Evolutionary conservation across 2,329 filamentous ascomycete genomes (phyloP).

Genomic region (Diplodia seriata): DNA sequence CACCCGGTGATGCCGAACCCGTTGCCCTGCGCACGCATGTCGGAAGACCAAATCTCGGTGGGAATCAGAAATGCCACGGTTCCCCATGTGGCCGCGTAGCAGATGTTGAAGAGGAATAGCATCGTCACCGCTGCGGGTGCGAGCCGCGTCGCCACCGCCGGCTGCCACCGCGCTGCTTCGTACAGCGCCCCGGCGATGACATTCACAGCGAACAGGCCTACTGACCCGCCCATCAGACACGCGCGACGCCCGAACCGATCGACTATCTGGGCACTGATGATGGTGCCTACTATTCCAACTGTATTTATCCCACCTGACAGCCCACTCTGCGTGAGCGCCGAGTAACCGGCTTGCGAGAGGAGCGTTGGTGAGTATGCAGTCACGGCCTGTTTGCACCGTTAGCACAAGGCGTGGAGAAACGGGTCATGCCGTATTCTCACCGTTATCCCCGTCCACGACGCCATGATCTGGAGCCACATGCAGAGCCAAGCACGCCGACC

Average conservation of each 20-base stretch:
- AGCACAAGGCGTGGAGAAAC: neutral
- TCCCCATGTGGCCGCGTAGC: conserved; percentile 60
- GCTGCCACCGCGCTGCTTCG: conserved; percentile 31
- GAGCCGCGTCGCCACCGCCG: conserved; percentile 46
- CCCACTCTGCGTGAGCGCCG: conserved; percentile 53
- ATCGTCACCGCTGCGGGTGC: conserved; percentile 57
- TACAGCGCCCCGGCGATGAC: conserved; percentile 44
- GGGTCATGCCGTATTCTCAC: neutral
- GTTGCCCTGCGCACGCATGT: conserved; percentile 65
- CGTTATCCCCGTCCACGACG: conserved; percentile 55
- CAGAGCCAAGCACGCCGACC: conserved; percentile 53
- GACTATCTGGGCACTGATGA: conserved; percentile 59
- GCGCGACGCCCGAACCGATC: conserved; percentile 56
- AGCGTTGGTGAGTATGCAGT: conserved; percentile 43
- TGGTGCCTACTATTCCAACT: conserved; percentile 59
- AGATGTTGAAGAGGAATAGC: conserved; percentile 60
- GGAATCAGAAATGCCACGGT: conserved; percentile 59
- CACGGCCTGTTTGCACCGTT: conserved; percentile 38
- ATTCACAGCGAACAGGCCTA: conserved; percentile 52
- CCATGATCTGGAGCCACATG: conserved; percentile 56
- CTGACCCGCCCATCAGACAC: conserved; percentile 52
- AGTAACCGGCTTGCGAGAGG: conserved; percentile 46
- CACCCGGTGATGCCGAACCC: conserved; percentile 66
- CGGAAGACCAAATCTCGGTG: conserved; percentile 64
- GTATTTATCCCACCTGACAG: conserved; percentile 61